Evolutionary conservation across 495 filamentous ascomycete species (phyloP).

Genomic region (Cryomyces antarcticus): DNA sequence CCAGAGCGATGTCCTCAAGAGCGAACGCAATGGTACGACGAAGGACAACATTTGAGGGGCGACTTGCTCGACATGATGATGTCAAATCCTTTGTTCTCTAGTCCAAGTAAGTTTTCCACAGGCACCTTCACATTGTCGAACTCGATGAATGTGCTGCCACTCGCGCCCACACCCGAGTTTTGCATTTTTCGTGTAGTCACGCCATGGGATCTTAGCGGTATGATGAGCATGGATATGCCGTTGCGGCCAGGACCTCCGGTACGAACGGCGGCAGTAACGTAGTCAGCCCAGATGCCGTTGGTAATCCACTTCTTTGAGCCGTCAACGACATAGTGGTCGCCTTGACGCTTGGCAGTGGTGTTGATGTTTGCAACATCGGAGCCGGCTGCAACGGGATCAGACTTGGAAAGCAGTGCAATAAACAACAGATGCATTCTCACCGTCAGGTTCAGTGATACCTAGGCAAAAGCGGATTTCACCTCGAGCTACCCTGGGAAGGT

Average conservation of each 20-base stretch:
- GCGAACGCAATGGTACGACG: no score
- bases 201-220: constrained; percentile 26
- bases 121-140: neutral
- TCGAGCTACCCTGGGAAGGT: constrained; percentile 28
- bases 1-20: neutral
- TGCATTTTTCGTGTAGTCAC: constrained; percentile 17
- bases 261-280: constrained; percentile 32
- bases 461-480: constrained; percentile 31
- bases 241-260: constrained; percentile 27
- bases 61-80: neutral
- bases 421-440: neutral
- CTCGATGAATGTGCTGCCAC: neutral
- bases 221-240: constrained; percentile 32
- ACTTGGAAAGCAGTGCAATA: neutral
- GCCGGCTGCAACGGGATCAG: constrained; percentile 13
- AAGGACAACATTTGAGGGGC: neutral
- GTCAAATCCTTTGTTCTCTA: neutral
- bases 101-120: neutral
- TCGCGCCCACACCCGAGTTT: constrained; percentile 5
- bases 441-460: constrained; percentile 35
- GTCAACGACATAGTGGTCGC: constrained; percentile 31
- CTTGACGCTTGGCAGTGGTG: constrained; percentile 25
- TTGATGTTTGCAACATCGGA: constrained; percentile 33
- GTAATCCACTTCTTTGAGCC: constrained; percentile 41
- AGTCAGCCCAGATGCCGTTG: constrained; percentile 32